phyloP scores from a whole-genome alignment of 192 early-diverging fungal genomes.

The Coemansia umbellata region DNA sequence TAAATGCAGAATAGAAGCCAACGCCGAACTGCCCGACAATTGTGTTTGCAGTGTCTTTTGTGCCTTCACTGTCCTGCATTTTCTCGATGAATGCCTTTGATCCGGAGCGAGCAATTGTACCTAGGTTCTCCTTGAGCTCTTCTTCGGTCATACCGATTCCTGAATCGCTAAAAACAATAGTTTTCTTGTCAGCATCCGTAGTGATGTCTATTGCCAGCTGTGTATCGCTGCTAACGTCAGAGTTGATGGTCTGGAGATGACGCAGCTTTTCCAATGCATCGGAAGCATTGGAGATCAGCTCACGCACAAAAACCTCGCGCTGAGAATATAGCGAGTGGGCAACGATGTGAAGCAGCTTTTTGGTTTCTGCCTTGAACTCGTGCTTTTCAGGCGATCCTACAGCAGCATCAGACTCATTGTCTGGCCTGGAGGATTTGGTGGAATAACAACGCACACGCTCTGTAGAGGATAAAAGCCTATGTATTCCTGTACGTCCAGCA shows the following conservation, averaged over 20 bases:
- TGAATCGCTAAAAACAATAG: conserved; percentile 83
- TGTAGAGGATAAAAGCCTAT: not conserved
- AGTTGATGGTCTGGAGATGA: conserved; percentile 76
- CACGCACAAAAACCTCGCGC: conserved; percentile 93
- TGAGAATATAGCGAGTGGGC: conserved; percentile 96
- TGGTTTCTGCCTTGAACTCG: conserved; percentile 85
- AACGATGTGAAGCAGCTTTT: conserved; percentile 87
- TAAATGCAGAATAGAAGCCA: conserved; percentile 97
- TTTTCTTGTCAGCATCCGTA: conserved; percentile 66
- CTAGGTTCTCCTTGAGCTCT: conserved; percentile 86
- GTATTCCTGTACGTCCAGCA: not conserved
- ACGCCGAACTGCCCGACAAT: conserved; percentile 99
- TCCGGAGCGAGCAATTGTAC: conserved; percentile 98
- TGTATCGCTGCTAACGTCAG: conserved; percentile 72
- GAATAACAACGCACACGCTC: conserved; percentile 24
- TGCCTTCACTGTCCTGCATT: conserved; percentile 42
- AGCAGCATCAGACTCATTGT: not conserved
- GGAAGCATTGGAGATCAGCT: conserved; percentile 93
- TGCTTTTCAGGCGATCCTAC: conserved; percentile 52
- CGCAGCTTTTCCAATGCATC: conserved; percentile 94
- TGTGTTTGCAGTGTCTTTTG: conserved; percentile 59
- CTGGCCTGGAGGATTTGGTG: conserved; percentile 10
- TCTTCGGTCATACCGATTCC: conserved; percentile 95
- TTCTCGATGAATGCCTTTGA: conserved; percentile 82
- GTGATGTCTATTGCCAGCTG: conserved; percentile 82